Base-by-base conservation (phyloP, 176 grass and related monocot species). In the Triticum timopheevii region DNA sequence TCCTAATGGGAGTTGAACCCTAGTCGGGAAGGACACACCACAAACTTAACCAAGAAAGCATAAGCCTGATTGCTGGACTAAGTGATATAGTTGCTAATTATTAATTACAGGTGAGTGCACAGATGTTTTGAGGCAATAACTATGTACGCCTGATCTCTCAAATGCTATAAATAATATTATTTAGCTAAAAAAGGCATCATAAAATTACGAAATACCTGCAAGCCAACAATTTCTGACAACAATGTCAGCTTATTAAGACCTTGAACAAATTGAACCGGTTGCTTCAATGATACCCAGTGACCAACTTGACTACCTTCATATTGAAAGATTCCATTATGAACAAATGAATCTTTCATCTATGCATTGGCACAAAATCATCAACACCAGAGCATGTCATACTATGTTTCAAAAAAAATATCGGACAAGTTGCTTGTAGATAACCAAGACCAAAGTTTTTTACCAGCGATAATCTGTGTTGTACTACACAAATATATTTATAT, bases 301-400 rank as follows among this genome's bases (percentile, higher is more conserved):
- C 93, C 96, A 92, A 95, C 90, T 76, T 94, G 74, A 88, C 92
- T 98, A 44, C 91, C 93, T 98, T 89, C 87, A 90, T 47, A 87
- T 84, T 68, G 35, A 59, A 87, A 84, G 20, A 68, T 49, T 61
- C 40, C 76, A 78, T 54, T 79, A n/a, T 73, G 35, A 83, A 73
- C 47, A 79, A 90, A 22, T 22, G 54, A 59, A 59, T 59, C 19
- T 59, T 59, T 59, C 54, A 59, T n/a, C 16, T 36, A 70, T 68
- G 24, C 11, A 3, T 17, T 52, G 16, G 56, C 38, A 2, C 64
- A 34, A 34, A 81, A 81, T 65, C 22, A 49, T 50, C 40, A 76
- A 67, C 62, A 77, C 23, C 50, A 25, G 27, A 80, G 4, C 25
- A 62, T 20, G 30, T 3, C 80, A 45, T 12, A 35, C 8, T 47